Evolutionary conservation across 345 rosid genomes (phyloP).

Genomic region (Litchi chinensis): DNA sequence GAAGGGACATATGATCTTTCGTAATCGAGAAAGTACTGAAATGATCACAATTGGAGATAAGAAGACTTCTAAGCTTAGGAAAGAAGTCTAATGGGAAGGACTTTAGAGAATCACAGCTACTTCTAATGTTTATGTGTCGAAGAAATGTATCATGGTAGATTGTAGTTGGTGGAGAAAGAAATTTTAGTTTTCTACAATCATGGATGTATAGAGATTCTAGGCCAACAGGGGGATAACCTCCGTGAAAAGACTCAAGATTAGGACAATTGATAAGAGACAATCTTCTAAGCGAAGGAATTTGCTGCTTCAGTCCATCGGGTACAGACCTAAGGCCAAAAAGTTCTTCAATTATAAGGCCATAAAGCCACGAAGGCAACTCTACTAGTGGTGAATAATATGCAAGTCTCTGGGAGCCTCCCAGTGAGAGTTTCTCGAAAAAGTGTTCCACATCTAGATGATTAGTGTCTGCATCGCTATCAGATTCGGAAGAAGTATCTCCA

Average conservation of each 20-base stretch:
- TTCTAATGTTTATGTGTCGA: slow-evolving; percentile 28
- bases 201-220: slow-evolving; percentile 27
- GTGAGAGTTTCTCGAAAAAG: no score
- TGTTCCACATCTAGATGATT: no score
- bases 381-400: no score
- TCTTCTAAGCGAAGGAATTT: slow-evolving; percentile 23
- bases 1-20: no score
- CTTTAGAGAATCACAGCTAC: slow-evolving; percentile 32
- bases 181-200: slow-evolving; percentile 37
- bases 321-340: slow-evolving; percentile 25
- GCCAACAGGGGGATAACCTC: slow-evolving; percentile 23
- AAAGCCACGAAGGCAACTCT: slow-evolving; percentile 14
- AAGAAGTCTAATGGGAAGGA: slow-evolving; percentile 25
- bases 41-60: slow-evolving; percentile 15
- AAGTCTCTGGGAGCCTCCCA: no score
- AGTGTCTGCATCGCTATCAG: no score
- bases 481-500: neutral
- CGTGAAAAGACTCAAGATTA: slow-evolving; percentile 27
- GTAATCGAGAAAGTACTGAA: neutral
- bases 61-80: slow-evolving; percentile 35
- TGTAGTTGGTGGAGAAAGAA: slow-evolving; percentile 20
- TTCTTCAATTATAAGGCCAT: slow-evolving; percentile 35
- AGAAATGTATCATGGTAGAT: slow-evolving; percentile 25
- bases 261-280: slow-evolving; percentile 29
- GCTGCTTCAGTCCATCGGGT: slow-evolving; percentile 15